Evolutionary conservation across 2,329 filamentous ascomycete genomes (phyloP).

Genomic region (Neophaeococcomyces aloes): DNA sequence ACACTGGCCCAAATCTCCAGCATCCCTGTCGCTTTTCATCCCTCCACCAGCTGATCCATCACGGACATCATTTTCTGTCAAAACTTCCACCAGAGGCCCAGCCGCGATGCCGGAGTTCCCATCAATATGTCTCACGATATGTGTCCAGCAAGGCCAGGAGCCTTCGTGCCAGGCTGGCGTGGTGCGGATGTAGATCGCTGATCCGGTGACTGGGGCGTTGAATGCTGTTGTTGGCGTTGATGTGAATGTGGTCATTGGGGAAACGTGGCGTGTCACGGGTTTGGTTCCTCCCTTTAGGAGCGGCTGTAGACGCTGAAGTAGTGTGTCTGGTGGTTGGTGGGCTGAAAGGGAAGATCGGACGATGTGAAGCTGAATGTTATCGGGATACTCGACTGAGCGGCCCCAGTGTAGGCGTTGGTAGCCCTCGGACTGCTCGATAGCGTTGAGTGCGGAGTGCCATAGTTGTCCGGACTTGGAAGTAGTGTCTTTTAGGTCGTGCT

Average conservation of each 20-base stretch:
- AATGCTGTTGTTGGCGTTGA: not conserved
- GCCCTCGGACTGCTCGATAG: conserved; percentile 17
- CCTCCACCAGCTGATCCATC: not conserved
- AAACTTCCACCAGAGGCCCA: conserved; percentile 26
- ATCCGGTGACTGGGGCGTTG: conserved; percentile 24
- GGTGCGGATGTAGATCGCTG: conserved; percentile 25
- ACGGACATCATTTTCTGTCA: conserved; percentile 14
- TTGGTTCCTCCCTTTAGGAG: not conserved
- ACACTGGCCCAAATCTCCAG: conserved; percentile 14
- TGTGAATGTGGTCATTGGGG: not conserved
- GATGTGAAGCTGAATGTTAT: conserved; percentile 26
- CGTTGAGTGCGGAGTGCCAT: conserved; percentile 18
- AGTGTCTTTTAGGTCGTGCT: conserved; percentile 6
- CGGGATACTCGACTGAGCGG: conserved; percentile 23
- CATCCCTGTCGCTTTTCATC: not conserved
- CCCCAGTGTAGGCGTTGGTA: conserved; percentile 26
- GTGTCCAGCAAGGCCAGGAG: conserved; percentile 24
- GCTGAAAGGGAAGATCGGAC: conserved; percentile 17
- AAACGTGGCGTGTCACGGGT: not conserved
- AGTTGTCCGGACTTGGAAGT: conserved; percentile 16
- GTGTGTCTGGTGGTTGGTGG: conserved; percentile 11
- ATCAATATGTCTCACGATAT: conserved; percentile 21
- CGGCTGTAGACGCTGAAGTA: conserved; percentile 14
- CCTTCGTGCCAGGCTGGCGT: conserved; percentile 19
- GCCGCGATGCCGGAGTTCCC: conserved; percentile 28